Conservation (phyloP, 148 eudicot species). For the Pouteria glomerata region DNA sequence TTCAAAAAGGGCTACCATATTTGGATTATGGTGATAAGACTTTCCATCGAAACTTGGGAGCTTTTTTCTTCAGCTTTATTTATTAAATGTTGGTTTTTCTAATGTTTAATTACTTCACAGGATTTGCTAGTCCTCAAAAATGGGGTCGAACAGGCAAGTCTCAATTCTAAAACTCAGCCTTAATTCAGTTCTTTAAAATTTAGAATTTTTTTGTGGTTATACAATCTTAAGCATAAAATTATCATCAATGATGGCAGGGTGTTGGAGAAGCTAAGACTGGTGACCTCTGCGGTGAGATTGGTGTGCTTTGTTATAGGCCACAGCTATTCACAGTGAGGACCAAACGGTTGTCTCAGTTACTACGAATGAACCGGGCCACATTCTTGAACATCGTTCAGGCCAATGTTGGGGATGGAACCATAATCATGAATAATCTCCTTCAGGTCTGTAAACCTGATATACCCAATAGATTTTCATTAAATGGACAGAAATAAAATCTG, state of each 20-base stretch:
- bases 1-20: too few relatives aligned
- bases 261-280: constrained; percentile 65
- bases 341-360: constrained; percentile 61
- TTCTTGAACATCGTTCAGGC: constrained; percentile 59
- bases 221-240: background rate
- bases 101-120: constrained; percentile 31
- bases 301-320: constrained; percentile 88
- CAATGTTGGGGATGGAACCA: constrained; percentile 59
- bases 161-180: background rate
- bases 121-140: constrained; percentile 41
- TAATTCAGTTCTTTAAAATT: too few relatives aligned
- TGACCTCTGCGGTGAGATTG: constrained; percentile 81
- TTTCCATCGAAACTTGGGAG: background rate
- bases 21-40: background rate
- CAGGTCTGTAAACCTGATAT: constrained; percentile 34
- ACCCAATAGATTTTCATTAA: background rate
- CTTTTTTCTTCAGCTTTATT: background rate
- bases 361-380: constrained; percentile 56
- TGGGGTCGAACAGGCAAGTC: constrained; percentile 69
- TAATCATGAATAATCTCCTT: constrained; percentile 70
- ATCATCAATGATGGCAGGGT: constrained; percentile 29
- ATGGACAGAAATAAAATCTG: too few relatives aligned
- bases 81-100: background rate
- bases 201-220: background rate
- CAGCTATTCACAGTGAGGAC: constrained; percentile 83